Percentiles rank a stretch among this genome's conserved stretches.
Evolutionary conservation across 31 red algal species (phyloP).

Genomic region (Asparagopsis taxiformis): DNA sequence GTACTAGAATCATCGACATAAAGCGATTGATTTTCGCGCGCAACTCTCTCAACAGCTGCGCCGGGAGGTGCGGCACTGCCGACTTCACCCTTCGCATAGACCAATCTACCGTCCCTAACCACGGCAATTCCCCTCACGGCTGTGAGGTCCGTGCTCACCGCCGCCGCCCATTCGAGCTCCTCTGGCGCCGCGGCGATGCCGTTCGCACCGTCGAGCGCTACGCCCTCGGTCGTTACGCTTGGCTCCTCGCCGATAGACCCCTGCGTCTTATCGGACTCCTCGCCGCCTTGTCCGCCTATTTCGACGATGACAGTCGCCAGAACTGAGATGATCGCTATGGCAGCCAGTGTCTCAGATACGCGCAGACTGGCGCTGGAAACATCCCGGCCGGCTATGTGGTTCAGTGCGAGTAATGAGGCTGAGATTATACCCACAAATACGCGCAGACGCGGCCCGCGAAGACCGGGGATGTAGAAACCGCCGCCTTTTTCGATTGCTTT

Average conservation of each 20-base stretch:
- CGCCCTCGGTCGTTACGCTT: too few species aligned
- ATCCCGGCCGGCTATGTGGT: slow-evolving; percentile 18
- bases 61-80: slow-evolving; percentile 1
- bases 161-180: slow-evolving; percentile 5
- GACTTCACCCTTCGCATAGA: not conserved
- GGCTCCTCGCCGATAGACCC: too few species aligned
- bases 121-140: slow-evolving; percentile 10
- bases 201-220: too few species aligned
- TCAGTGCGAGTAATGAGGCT: slow-evolving; percentile 40
- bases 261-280: too few species aligned
- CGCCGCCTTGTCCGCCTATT: too few species aligned
- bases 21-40: slow-evolving; percentile 31
- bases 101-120: slow-evolving; percentile 9
- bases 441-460: slow-evolving; percentile 74
- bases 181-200: not conserved
- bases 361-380: not conserved
- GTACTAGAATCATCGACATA: slow-evolving; percentile 46
- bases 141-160: slow-evolving; percentile 6
- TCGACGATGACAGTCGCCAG: slow-evolving; percentile 31
- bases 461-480: slow-evolving; percentile 94
- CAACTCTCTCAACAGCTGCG: slow-evolving; percentile 28
- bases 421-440: slow-evolving; percentile 19
- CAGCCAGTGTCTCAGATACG: slow-evolving; percentile 39
- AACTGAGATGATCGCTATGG: slow-evolving; percentile 15
- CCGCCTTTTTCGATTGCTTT: slow-evolving; percentile 90